Conservation (phyloP, 2,329 filamentous ascomycete genomes). For the Amauroascus niger region DNA sequence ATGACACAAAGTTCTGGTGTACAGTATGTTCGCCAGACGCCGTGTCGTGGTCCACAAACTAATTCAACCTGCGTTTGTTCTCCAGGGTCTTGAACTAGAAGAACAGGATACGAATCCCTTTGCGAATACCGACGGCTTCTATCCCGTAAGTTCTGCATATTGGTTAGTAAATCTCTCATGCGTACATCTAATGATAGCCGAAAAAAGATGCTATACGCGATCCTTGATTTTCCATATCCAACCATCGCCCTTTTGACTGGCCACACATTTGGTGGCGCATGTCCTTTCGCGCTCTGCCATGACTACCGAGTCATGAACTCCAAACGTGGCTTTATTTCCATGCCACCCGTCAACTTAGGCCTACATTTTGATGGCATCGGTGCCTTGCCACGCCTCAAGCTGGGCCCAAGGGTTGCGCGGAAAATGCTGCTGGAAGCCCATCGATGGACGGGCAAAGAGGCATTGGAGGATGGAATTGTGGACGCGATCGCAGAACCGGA, state of each 20-base stretch:
- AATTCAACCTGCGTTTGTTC: not conserved
- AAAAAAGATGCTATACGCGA: constrained; percentile 35
- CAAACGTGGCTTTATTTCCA: constrained; percentile 40
- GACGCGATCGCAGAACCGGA: constrained; percentile 43
- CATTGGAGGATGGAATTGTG: constrained; percentile 45
- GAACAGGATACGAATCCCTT: constrained; percentile 42
- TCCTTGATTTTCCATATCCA: constrained; percentile 43
- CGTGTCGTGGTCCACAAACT: not conserved
- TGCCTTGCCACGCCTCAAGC: constrained; percentile 43
- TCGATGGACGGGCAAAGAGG: constrained; percentile 45
- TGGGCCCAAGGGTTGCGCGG: constrained; percentile 42
- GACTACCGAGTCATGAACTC: constrained; percentile 43
- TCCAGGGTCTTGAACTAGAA: constrained; percentile 38
- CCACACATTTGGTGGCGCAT: constrained; percentile 43
- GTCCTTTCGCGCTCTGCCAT: constrained; percentile 40
- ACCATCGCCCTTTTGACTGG: constrained; percentile 42
- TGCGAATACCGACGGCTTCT: constrained; percentile 50
- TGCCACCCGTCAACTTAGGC: constrained; percentile 48
- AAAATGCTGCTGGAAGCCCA: constrained; percentile 50
- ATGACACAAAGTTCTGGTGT: constrained; percentile 42
- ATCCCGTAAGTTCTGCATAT: constrained; percentile 39
- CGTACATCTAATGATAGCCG: constrained; percentile 21
- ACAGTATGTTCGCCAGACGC: constrained; percentile 25
- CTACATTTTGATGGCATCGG: constrained; percentile 49
- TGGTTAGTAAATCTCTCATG: not conserved